Conservation (phyloP, 1,284 basidiomycete genomes). For the Papiliotrema fonsecae region DNA sequence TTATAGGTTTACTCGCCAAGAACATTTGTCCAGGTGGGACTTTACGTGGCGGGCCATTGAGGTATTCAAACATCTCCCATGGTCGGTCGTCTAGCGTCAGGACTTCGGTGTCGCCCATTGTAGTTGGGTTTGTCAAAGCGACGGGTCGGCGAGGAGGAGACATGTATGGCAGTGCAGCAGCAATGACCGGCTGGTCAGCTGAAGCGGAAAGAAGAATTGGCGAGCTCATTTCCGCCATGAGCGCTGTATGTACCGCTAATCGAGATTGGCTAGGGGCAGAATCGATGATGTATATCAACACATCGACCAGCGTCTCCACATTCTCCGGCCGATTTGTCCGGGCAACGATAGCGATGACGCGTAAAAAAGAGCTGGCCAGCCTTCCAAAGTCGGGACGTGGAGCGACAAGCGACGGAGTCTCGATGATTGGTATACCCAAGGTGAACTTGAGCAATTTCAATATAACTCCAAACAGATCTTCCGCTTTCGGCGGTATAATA, state of each 20-base stretch:
- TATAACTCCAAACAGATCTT: constrained; percentile 23
- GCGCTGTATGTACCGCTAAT: constrained; percentile 19
- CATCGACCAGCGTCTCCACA: constrained; percentile 19
- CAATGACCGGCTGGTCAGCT: constrained; percentile 12
- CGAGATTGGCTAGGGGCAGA: constrained; percentile 22
- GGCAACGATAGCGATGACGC: constrained; percentile 21
- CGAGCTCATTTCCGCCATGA: constrained; percentile 26
- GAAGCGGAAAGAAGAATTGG: constrained; percentile 18
- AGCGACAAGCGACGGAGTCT: constrained; percentile 14
- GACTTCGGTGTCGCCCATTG: constrained; percentile 6
- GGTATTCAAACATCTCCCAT: constrained; percentile 45
- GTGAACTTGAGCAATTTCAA: constrained; percentile 32
- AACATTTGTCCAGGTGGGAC: constrained; percentile 27
- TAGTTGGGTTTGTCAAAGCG: constrained; percentile 11
- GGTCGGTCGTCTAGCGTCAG: constrained; percentile 38
- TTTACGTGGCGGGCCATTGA: constrained; percentile 14
- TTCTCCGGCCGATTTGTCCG: background rate
- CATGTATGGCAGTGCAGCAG: constrained; percentile 23
- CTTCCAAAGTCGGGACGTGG: constrained; percentile 38
- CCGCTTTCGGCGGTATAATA: constrained; percentile 21
- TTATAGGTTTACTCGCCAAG: constrained; percentile 23
- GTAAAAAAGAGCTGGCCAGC: constrained; percentile 28
- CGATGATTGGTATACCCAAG: constrained; percentile 22
- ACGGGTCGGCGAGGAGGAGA: constrained; percentile 25
- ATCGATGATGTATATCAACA: constrained; percentile 32